Percentiles rank a stretch among this genome's conserved stretches.
These are phyloP conservation scores for Penicillium mononematosum DNA, from an alignment of 495 filamentous ascomycete genomes.

Conservation along the genomic window DNA sequence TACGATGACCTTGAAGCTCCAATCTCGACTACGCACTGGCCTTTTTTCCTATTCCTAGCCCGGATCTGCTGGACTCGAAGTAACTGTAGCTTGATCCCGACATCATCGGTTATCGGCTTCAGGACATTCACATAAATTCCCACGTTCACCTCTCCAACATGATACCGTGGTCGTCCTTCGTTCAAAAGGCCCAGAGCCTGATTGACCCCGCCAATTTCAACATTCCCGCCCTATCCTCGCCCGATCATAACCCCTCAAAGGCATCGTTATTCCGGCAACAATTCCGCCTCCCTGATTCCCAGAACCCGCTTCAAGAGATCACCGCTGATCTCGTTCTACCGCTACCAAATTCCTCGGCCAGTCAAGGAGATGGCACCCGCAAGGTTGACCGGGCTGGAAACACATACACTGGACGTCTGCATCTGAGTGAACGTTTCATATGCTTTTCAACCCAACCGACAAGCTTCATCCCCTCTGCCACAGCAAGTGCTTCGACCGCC, in stretches of 20 bases:
- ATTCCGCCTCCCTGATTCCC: slow-evolving; percentile 89
- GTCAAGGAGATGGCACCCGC: slow-evolving; percentile 60
- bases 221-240: slow-evolving; percentile 61
- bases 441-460: slow-evolving; percentile 94
- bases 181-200: slow-evolving; percentile 92
- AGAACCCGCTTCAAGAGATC: slow-evolving; percentile 92
- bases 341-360: slow-evolving; percentile 48
- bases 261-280: slow-evolving; percentile 90
- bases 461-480: slow-evolving; percentile 79
- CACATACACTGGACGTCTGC: slow-evolving; percentile 88
- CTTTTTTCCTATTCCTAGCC: slow-evolving; percentile 24
- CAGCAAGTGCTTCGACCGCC: slow-evolving; percentile 65
- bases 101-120: slow-evolving; percentile 21
- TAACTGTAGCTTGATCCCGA: slow-evolving; percentile 32
- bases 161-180: slow-evolving; percentile 81
- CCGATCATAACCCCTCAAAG: slow-evolving; percentile 82
- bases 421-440: slow-evolving; percentile 89
- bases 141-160: slow-evolving; percentile 40
- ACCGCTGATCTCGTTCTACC: slow-evolving; percentile 89
- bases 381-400: slow-evolving; percentile 63
- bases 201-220: slow-evolving; percentile 75
- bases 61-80: slow-evolving; percentile 19
- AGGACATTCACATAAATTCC: slow-evolving; percentile 1
- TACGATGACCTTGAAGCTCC: slow-evolving; percentile 34
- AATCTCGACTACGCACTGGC: slow-evolving; percentile 26